Conservation (phyloP, 768 basidiomycete genomes). For the Megacollybia marginata region DNA sequence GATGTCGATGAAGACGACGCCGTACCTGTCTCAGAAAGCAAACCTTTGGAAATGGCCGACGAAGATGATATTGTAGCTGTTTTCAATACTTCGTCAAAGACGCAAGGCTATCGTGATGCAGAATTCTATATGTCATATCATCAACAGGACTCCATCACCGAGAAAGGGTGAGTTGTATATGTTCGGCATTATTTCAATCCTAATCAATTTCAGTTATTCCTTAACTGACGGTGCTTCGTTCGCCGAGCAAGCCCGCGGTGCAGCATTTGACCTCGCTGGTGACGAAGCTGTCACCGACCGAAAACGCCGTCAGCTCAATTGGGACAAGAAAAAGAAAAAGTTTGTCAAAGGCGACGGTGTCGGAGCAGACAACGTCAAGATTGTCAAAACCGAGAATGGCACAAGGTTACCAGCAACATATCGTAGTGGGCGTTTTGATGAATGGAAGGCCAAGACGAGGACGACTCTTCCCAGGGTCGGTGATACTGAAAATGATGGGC, state of each 20-base stretch:
- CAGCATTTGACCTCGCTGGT: constrained; percentile 75
- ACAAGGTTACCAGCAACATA: constrained; percentile 86
- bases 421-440: constrained; percentile 89
- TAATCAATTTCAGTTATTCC: constrained; percentile 60
- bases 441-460: constrained; percentile 82
- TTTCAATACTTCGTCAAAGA: constrained; percentile 49
- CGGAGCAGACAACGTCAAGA: constrained; percentile 89
- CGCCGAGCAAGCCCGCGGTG: constrained; percentile 71
- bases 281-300: constrained; percentile 63
- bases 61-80: constrained; percentile 71
- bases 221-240: constrained; percentile 85
- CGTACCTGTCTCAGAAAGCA: constrained; percentile 17
- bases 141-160: constrained; percentile 79
- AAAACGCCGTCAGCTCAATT: constrained; percentile 62
- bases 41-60: constrained; percentile 62
- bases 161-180: constrained; percentile 69
- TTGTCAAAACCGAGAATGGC: constrained; percentile 91
- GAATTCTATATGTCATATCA: constrained; percentile 92
- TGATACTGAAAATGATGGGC: constrained; percentile 56
- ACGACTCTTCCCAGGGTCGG: constrained; percentile 75
- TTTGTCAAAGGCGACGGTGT: constrained; percentile 80
- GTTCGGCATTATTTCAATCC: background rate
- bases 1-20: constrained; percentile 27
- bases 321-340: constrained; percentile 97
- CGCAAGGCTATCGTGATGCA: constrained; percentile 60